Evolutionary conservation across 208 protist species (phyloP).

Genomic region (Trypanosoma lewisi): DNA sequence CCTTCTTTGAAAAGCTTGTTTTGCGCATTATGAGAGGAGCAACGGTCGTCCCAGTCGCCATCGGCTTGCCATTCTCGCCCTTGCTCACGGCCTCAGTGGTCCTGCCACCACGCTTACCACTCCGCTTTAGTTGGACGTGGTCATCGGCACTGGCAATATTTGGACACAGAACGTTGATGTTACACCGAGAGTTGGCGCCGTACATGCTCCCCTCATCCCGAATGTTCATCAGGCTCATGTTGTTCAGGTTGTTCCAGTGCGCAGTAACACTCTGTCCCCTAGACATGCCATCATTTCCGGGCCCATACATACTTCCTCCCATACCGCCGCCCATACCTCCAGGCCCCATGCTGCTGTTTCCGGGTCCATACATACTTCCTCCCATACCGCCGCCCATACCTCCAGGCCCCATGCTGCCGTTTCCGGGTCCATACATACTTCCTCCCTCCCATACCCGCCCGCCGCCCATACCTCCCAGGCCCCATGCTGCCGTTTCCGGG

Average conservation of each 20-base stretch:
- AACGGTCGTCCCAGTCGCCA: conserved; percentile 15
- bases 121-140: conserved; percentile 49
- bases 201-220: neutral
- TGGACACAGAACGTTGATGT: conserved; percentile 42
- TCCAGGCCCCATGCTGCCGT: too few species aligned
- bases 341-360: too few species aligned
- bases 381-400: too few species aligned
- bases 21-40: conserved; percentile 6
- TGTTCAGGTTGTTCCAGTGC: conserved; percentile 63
- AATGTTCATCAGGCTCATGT: conserved; percentile 31
- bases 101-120: conserved; percentile 72
- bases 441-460: too few species aligned
- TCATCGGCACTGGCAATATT: conserved; percentile 56
- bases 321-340: neutral
- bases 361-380: too few species aligned
- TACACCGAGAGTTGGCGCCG: neutral
- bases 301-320: conserved; percentile 16
- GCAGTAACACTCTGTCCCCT: conserved; percentile 13
- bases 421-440: too few species aligned
- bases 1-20: conserved; percentile 13
- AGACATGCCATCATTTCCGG: conserved; percentile 26
- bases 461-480: too few species aligned
- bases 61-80: conserved; percentile 32
- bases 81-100: conserved; percentile 46
- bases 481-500: too few species aligned